Evolutionary conservation across 441 rosid genomes (phyloP).

Genomic region (Erysimum cheiri): DNA sequence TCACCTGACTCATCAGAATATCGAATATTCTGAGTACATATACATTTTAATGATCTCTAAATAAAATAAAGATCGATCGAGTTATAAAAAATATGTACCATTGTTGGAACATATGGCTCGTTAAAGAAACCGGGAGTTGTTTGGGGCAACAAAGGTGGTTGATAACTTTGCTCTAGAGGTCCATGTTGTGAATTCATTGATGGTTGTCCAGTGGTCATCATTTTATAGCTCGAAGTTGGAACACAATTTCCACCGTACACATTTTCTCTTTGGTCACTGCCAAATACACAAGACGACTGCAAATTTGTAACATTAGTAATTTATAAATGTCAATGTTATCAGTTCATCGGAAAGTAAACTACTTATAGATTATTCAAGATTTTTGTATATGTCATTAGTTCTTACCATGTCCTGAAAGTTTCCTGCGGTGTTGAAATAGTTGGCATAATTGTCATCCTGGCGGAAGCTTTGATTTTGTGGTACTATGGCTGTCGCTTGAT

Average conservation of each 20-base stretch:
- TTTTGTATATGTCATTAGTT: neutral
- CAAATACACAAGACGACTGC: slow-evolving; percentile 3
- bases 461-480: slow-evolving; percentile 20
- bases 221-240: neutral
- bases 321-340: neutral
- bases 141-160: slow-evolving; percentile 12
- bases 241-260: neutral
- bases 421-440: neutral
- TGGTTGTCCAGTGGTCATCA: slow-evolving; percentile 20
- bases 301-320: slow-evolving; percentile 16
- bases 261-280: slow-evolving; percentile 22
- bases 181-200: slow-evolving; percentile 19
- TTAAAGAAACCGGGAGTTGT: neutral
- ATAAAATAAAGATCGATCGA: too few species aligned
- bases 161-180: slow-evolving; percentile 7
- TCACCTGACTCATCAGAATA: slow-evolving; percentile 29
- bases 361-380: neutral
- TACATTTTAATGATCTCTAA: neutral
- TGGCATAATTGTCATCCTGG: neutral
- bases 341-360: neutral
- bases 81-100: slow-evolving; percentile 24
- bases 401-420: slow-evolving; percentile 22
- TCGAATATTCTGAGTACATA: neutral
- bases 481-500: slow-evolving; percentile 3
- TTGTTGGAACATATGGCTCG: slow-evolving; percentile 17